phyloP scores from a whole-genome alignment of 805 yeast genomes.

The Metschnikowia baotianmanensis region DNA sequence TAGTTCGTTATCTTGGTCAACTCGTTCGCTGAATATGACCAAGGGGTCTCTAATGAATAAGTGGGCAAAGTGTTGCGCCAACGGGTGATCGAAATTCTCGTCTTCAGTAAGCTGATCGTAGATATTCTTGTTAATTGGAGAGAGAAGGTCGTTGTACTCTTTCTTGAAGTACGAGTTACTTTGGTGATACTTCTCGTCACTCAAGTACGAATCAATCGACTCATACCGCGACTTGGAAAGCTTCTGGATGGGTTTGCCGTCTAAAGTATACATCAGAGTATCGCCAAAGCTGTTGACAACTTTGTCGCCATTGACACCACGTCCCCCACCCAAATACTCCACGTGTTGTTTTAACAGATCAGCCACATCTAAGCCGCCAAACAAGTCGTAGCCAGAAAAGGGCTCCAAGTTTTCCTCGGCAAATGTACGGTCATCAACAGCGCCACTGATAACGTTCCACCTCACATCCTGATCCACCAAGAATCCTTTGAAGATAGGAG shows the following conservation, averaged over 20 bases:
- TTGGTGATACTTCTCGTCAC: constrained; percentile 42
- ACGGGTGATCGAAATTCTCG: constrained; percentile 59
- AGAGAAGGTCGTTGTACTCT: constrained; percentile 66
- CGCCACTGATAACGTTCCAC: constrained; percentile 92
- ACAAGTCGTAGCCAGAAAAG: constrained; percentile 45
- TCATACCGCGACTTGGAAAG: constrained; percentile 92
- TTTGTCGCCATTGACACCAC: constrained; percentile 32
- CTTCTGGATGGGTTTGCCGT: constrained; percentile 45
- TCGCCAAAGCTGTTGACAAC: constrained; percentile 35
- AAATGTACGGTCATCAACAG: constrained; percentile 94
- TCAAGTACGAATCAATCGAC: constrained; percentile 77
- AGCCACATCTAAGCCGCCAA: constrained; percentile 53
- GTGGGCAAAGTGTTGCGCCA: constrained; percentile 91
- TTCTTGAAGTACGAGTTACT: constrained; percentile 41
- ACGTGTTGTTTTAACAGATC: constrained; percentile 22
- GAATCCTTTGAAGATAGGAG: constrained; percentile 89
- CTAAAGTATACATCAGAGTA: constrained; percentile 28
- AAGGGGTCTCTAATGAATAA: constrained; percentile 89
- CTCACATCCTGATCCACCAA: constrained; percentile 94
- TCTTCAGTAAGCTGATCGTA: constrained; percentile 47
- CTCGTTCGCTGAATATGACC: constrained; percentile 79
- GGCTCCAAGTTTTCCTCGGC: constrained; percentile 68
- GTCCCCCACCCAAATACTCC: constrained; percentile 29
- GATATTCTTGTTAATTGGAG: constrained; percentile 71
- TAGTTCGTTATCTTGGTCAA: constrained; percentile 58